These are phyloP conservation scores for Coemansia sp. DNA, from an alignment of 192 early-diverging fungal species.

Conservation along the genomic window DNA sequence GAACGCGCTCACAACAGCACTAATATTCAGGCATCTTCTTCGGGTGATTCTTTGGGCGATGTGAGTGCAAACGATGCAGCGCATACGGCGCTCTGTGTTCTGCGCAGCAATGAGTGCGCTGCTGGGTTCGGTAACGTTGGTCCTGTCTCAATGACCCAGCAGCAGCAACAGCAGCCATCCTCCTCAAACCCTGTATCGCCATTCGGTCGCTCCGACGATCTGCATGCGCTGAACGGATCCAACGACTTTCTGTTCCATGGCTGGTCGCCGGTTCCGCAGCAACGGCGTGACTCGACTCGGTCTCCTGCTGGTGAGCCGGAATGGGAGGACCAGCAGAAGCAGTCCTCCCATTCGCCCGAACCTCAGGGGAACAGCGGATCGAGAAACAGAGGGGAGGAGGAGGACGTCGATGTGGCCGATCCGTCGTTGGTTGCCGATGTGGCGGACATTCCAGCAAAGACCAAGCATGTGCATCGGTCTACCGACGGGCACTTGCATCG, in stretches of 20 bases:
- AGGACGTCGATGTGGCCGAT: conserved; percentile 17
- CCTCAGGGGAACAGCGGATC: no score
- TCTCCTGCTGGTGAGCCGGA: no score
- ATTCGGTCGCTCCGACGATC: not conserved
- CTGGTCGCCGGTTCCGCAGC: conserved; percentile 20
- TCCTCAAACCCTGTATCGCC: no score
- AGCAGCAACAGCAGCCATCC: not conserved
- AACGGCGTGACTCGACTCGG: not conserved
- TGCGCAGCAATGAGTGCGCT: conserved; percentile 40
- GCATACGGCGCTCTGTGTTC: conserved; percentile 26
- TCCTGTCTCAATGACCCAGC: not conserved
- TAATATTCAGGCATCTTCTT: no score
- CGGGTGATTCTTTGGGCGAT: no score
- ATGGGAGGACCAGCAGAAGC: no score
- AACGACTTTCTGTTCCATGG: conserved; percentile 21
- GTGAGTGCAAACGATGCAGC: conserved; percentile 43
- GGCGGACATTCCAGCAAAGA: conserved; percentile 26
- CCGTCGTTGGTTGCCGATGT: conserved; percentile 47
- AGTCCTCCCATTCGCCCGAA: no score
- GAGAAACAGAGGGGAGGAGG: no score
- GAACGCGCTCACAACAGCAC: no score
- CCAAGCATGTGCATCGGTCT: not conserved
- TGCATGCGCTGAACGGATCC: conserved; percentile 6
- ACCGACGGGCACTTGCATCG: not conserved
- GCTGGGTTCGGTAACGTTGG: conserved; percentile 47